Evolutionary conservation across 306 rosid genomes (phyloP).

Genomic region (Argentina anserina): DNA sequence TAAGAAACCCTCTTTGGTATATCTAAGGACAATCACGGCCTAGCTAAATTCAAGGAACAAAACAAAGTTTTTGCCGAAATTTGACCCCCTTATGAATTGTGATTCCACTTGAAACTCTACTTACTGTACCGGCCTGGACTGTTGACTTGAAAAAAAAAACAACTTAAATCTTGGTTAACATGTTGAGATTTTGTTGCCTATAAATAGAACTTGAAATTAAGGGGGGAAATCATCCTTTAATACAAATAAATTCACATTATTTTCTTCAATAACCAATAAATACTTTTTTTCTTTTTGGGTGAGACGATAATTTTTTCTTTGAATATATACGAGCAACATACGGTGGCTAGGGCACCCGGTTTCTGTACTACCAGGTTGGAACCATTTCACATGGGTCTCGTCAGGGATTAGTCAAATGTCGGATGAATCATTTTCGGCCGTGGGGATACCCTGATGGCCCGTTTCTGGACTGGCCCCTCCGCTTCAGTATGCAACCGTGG

Average conservation of each 20-base stretch:
- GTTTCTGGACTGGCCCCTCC: too few relatives aligned
- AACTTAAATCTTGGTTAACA: neutral
- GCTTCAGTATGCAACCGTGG: too few relatives aligned
- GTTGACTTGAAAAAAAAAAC: neutral
- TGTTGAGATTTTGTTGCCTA: neutral
- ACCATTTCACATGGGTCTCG: too few relatives aligned
- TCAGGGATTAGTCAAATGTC: too few relatives aligned
- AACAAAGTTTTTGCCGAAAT: neutral
- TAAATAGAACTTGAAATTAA: neutral
- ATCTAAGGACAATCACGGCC: neutral
- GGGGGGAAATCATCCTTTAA: neutral
- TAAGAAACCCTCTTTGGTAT: neutral
- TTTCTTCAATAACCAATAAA: neutral
- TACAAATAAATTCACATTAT: neutral
- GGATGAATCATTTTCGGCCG: too few relatives aligned
- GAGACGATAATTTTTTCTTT: too few relatives aligned
- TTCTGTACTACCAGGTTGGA: too few relatives aligned
- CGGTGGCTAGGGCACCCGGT: too few relatives aligned
- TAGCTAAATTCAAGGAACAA: slow-evolving; percentile 3
- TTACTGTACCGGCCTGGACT: neutral
- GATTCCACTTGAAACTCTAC: neutral
- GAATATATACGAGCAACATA: too few relatives aligned
- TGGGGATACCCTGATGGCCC: too few relatives aligned
- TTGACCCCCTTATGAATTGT: neutral
- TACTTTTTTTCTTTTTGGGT: neutral